Percentiles rank a stretch among this genome's conserved stretches.
These are phyloP conservation scores for Kitagawia praeruptora DNA, from an alignment of 129 eudicot species.

Conservation along the genomic window DNA sequence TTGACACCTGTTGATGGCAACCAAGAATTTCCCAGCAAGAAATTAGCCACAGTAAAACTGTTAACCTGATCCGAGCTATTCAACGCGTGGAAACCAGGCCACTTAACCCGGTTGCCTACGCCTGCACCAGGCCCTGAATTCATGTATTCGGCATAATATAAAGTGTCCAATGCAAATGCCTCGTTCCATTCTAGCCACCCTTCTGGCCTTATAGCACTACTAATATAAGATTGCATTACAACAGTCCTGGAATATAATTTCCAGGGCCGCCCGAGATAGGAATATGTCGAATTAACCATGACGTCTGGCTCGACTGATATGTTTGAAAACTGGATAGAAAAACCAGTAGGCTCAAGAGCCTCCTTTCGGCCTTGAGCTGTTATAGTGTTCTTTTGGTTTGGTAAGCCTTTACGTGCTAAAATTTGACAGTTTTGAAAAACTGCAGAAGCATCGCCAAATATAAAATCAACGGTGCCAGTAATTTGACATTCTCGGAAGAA, in stretches of 20 bases:
- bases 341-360: conserved; percentile 52
- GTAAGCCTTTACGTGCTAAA: conserved; percentile 61
- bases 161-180: conserved; percentile 40
- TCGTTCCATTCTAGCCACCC: conserved; percentile 95
- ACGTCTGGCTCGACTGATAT: conserved; percentile 53
- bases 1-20: conserved; percentile 53
- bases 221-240: conserved; percentile 64
- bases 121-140: conserved; percentile 79
- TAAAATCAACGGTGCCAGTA: conserved; percentile 84
- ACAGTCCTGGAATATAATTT: conserved; percentile 65
- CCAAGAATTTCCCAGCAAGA: conserved; percentile 65
- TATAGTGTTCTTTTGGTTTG: conserved; percentile 72
- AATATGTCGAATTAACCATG: conserved; percentile 14
- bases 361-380: conserved; percentile 84
- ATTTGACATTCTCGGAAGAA: conserved; percentile 72
- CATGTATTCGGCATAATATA: conserved; percentile 68
- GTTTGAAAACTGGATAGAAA: conserved; percentile 68
- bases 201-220: conserved; percentile 42
- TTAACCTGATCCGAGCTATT: conserved; percentile 41
- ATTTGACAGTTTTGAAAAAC: conserved; percentile 77
- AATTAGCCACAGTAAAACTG: conserved; percentile 57
- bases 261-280: conserved; percentile 91
- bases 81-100: conserved; percentile 70
- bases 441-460: conserved; percentile 66
- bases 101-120: conserved; percentile 42